A percentile compares a stretch with the other conserved stretches of the same genome.
These are phyloP conservation scores for Metroxylon sagu DNA, from an alignment of 176 grass and related monocot genomes.

Conservation along the genomic window DNA sequence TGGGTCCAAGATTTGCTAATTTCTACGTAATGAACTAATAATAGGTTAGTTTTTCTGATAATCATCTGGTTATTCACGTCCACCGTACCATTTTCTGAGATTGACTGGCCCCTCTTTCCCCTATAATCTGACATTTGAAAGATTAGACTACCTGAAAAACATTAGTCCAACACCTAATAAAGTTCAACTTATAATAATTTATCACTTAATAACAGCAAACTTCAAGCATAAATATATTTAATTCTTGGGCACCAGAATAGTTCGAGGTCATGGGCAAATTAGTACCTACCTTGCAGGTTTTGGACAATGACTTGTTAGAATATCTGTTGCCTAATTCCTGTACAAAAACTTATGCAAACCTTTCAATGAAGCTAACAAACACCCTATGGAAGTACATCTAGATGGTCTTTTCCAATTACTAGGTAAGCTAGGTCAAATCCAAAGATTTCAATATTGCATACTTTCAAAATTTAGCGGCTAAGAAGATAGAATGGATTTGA, in stretches of 20 bases:
- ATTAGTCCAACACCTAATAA: neutral
- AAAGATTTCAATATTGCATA: no score
- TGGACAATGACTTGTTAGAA: neutral
- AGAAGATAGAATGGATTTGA: no score
- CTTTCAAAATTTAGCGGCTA: no score
- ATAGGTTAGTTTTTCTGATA: no score
- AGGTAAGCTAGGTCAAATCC: no score
- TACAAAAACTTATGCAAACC: neutral
- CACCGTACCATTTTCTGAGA: neutral
- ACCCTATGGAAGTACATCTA: no score
- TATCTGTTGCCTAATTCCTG: neutral
- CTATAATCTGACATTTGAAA: neutral
- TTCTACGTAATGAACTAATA: no score
- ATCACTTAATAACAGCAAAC: no score
- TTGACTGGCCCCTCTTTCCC: neutral
- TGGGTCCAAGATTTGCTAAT: no score
- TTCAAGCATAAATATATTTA: no score
- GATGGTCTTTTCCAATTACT: no score
- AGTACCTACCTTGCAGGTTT: neutral
- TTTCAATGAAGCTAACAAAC: neutral
- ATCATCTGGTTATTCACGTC: no score
- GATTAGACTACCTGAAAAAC: neutral
- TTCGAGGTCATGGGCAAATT: neutral
- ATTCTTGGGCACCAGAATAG: neutral
- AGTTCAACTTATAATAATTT: neutral